Base-by-base conservation (phyloP, 208 protist species). In the Trypanosoma vivax region DNA sequence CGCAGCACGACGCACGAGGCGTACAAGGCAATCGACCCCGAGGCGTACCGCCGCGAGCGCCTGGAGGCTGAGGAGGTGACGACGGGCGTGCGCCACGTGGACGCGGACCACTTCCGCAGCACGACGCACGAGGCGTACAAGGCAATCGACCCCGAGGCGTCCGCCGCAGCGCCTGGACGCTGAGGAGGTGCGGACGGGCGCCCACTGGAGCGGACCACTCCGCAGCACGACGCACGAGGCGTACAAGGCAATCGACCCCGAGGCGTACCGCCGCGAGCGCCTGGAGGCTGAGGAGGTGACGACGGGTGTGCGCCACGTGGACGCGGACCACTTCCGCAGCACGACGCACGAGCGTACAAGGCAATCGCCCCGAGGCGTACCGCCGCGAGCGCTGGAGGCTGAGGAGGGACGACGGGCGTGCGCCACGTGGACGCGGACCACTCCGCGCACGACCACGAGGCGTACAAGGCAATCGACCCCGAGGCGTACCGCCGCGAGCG, bases 31-130 rank as follows among this genome's bases (percentile, higher is more conserved):
- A 43, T 43, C 23, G 38, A 43, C n/a, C 38, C 38, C 38, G n/a
- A 18, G 5, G 53, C 43, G 33, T 59, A 73, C 42, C 23, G 39
- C 3, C 23, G 21, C 16, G 16, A 23, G 3, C 13, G 3, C 13
- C 46, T 55, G 0, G 28, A 35, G 6, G n/a, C 6, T 6, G 39
- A 43, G n/a, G 39, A 43, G n/a, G 39, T 21, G 6, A 19, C n/a
- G 5, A 38, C 23, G 9, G 30, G 25, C 18, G 14, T 16, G 14
- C 55, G 29, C 11, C 46, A 50, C 23, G 24, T 66, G 5, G 48
- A 66, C 25, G 28, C 49, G 14, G 35, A 70, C 23, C 33, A 61
- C 35, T 63, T 45, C 60, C 50, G 23, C 16, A 70, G 45, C 25
- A 45, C 48, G 5, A 71, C 66, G 7, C 7, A 61, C 4, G 49